Conservation (phyloP, 257 asterid genomes). For the Solanum chiquidenum region DNA sequence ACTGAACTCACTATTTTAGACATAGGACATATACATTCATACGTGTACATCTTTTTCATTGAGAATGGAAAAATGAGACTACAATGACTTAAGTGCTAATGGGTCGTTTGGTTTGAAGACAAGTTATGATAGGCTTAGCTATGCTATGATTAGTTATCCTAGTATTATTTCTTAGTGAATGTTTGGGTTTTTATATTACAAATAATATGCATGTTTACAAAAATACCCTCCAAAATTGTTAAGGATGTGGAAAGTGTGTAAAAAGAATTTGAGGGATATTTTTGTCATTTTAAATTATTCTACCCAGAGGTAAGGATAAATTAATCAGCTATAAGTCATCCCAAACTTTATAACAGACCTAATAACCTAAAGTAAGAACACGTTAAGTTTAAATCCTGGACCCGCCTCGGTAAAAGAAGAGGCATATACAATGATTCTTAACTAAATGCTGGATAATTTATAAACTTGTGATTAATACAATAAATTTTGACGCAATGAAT, state of each 20-base stretch:
- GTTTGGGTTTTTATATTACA: neutral
- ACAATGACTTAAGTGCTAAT: neutral
- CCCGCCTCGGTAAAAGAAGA: neutral
- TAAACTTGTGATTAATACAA: neutral
- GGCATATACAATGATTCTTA: neutral
- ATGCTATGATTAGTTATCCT: neutral
- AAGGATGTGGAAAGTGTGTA: fast-evolving
- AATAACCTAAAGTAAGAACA: neutral
- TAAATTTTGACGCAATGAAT: neutral
- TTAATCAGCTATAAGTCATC: too few relatives aligned
- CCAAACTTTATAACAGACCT: too few relatives aligned
- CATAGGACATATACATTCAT: neutral
- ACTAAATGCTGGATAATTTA: neutral
- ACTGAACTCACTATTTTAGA: neutral
- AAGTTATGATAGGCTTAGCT: neutral
- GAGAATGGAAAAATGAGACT: neutral
- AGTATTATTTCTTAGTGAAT: neutral
- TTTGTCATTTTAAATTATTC: neutral
- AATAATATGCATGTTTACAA: neutral
- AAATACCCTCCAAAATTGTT: neutral
- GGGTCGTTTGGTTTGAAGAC: neutral
- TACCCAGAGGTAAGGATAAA: neutral
- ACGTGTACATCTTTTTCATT: neutral
- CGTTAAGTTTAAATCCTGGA: neutral
- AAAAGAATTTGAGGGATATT: neutral